Percentiles rank a stretch among this genome's conserved stretches.
These are phyloP conservation scores for Pachysandra terminalis DNA, from an alignment of 164 flowering plant genomes.

Conservation along the genomic window DNA sequence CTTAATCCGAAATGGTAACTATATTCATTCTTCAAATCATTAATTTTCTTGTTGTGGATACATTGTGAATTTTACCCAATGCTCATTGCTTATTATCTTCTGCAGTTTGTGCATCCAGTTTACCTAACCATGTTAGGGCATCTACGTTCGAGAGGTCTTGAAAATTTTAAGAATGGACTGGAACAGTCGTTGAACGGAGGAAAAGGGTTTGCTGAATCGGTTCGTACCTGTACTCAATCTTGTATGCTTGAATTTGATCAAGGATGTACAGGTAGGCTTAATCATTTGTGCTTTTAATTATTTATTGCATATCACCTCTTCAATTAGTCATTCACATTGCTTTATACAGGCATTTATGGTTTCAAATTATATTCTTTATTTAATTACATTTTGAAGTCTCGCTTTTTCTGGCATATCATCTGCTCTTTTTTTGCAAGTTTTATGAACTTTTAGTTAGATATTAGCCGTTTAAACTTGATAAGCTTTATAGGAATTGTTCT, in stretches of 20 bases:
- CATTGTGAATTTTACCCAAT: not conserved
- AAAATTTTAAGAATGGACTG: conserved; percentile 40
- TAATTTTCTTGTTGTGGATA: not conserved
- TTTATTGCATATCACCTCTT: not conserved
- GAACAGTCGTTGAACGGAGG: conserved; percentile 38
- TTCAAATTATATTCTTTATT: not conserved
- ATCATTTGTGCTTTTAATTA: not conserved
- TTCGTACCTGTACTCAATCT: conserved; percentile 28
- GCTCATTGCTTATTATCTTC: conserved; percentile 6
- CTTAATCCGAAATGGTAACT: no score
- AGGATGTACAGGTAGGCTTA: conserved; percentile 47
- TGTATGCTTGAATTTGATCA: conserved; percentile 51
- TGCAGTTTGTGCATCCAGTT: conserved; percentile 53
- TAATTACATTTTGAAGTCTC: no score
- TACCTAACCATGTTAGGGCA: conserved; percentile 52
- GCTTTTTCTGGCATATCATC: not conserved
- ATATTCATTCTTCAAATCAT: no score
- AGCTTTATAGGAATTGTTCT: not conserved
- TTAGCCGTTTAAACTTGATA: not conserved
- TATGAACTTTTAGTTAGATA: not conserved
- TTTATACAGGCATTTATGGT: not conserved
- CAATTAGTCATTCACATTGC: not conserved
- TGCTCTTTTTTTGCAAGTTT: not conserved
- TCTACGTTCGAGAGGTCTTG: conserved; percentile 39
- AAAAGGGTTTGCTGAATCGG: conserved; percentile 61